phyloP scores from a whole-genome alignment of 2,329 filamentous ascomycete genomes.

The Colletotrichum sp. region DNA sequence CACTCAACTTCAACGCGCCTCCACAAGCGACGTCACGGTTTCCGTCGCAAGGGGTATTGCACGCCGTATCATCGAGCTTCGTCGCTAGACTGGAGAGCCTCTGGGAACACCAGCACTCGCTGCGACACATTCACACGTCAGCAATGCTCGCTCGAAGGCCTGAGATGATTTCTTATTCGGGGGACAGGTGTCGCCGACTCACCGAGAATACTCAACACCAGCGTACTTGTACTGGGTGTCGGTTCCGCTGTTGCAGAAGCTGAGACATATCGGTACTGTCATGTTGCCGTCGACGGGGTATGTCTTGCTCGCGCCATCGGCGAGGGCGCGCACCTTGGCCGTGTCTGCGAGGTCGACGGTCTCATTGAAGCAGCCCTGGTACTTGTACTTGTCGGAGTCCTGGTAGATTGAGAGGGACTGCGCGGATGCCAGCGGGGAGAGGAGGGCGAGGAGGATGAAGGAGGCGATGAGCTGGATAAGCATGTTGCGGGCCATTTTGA shows the following conservation, averaged over 20 bases:
- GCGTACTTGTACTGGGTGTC: slow-evolving; percentile 51
- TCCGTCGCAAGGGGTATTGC: slow-evolving; percentile 59
- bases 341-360: slow-evolving; percentile 50
- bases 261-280: slow-evolving; percentile 57
- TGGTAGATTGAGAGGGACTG: slow-evolving; percentile 36
- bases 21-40: slow-evolving; percentile 58
- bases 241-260: slow-evolving; percentile 49
- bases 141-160: not conserved
- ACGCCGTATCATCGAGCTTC: slow-evolving; percentile 51
- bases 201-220: slow-evolving; percentile 59
- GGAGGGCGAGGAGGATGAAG: slow-evolving; percentile 18
- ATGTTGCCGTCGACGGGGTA: slow-evolving; percentile 43
- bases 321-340: slow-evolving; percentile 48
- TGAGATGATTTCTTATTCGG: not conserved
- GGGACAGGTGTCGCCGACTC: slow-evolving; percentile 7
- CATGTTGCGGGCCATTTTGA: not conserved
- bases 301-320: slow-evolving; percentile 44
- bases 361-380: slow-evolving; percentile 66
- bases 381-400: slow-evolving; percentile 45
- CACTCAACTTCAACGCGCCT: slow-evolving; percentile 52
- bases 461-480: not conserved
- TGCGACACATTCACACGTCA: slow-evolving; percentile 25
- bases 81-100: slow-evolving; percentile 51
- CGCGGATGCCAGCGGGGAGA: slow-evolving; percentile 21
- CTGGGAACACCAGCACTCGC: slow-evolving; percentile 66